Conservation (phyloP, 768 basidiomycete genomes). For the Podaxis sp. region DNA sequence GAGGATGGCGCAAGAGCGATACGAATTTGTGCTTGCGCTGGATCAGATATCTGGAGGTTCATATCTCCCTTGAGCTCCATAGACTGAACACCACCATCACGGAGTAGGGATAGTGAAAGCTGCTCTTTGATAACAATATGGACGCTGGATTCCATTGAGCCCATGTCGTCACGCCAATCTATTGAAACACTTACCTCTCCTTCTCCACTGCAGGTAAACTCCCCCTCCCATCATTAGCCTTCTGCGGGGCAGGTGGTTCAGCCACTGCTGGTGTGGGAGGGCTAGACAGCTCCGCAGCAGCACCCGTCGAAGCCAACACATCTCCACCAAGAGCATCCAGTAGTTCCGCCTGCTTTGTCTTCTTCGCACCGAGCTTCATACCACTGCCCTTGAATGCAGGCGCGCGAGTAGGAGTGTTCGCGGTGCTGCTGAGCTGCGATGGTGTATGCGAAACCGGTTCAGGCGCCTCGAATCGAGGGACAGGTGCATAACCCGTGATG, state of each 20-base stretch:
- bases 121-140: conserved; percentile 85
- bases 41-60: conserved; percentile 82
- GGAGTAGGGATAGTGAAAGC: conserved; percentile 73
- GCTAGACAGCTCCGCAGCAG: conserved; percentile 38
- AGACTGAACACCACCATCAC: conserved; percentile 86
- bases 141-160: conserved; percentile 46
- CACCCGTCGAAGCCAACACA: conserved; percentile 45
- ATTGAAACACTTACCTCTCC: conserved; percentile 52
- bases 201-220: conserved; percentile 72
- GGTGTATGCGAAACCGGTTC: conserved; percentile 36
- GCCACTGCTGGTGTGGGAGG: conserved; percentile 41
- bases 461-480: conserved; percentile 69
- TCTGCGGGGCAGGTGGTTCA: conserved; percentile 42
- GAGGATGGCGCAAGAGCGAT: conserved; percentile 57
- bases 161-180: not conserved
- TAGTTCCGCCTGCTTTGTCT: conserved; percentile 83
- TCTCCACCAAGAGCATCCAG: conserved; percentile 86
- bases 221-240: conserved; percentile 42
- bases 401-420: conserved; percentile 46
- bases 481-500: conserved; percentile 62
- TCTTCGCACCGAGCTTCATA: conserved; percentile 96
- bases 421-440: conserved; percentile 36
- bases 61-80: conserved; percentile 95
- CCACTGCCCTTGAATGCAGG: conserved; percentile 92
- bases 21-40: conserved; percentile 65